These are phyloP conservation scores for Cladosporium sp. DNA, from an alignment of 2,329 filamentous ascomycete species.

Conservation along the genomic window DNA sequence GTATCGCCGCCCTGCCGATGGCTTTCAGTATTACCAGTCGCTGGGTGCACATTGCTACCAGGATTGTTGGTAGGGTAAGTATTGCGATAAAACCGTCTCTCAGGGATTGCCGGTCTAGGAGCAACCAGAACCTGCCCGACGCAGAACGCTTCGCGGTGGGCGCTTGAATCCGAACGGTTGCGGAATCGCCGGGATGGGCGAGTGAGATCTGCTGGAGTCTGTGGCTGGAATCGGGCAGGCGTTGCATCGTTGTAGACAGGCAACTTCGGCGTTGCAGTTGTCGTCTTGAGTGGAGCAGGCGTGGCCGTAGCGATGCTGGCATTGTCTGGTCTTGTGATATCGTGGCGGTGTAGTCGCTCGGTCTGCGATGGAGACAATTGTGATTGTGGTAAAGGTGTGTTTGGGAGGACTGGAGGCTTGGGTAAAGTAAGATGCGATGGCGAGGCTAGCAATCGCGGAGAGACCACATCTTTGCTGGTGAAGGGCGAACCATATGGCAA, in stretches of 20 bases:
- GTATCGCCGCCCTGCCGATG: neutral
- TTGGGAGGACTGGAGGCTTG: neutral
- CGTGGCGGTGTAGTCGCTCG: neutral
- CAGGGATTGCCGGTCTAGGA: slow-evolving; percentile 9
- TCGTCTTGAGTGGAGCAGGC: slow-evolving; percentile 7
- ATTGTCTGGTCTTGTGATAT: neutral
- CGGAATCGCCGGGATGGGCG: slow-evolving; percentile 16
- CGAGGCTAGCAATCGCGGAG: neutral
- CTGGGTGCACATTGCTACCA: neutral
- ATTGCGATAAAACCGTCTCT: slow-evolving; percentile 14
- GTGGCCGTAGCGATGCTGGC: neutral
- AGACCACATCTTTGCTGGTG: neutral
- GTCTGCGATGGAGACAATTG: neutral
- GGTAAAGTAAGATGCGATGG: slow-evolving; percentile 4
- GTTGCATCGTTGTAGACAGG: slow-evolving; percentile 30
- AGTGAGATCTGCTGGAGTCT: slow-evolving; percentile 30
- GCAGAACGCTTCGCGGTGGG: slow-evolving; percentile 6
- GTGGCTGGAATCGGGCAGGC: slow-evolving; percentile 27
- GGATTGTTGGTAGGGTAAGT: slow-evolving; percentile 14
- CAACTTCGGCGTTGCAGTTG: slow-evolving; percentile 19
- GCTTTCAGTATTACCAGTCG: neutral
- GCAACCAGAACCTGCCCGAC: neutral
- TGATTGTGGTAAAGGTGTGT: neutral
- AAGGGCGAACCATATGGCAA: neutral
- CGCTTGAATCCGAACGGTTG: slow-evolving; percentile 16